phyloP scores from a whole-genome alignment of 495 filamentous ascomycete genomes.

The Penicillium canescens region DNA sequence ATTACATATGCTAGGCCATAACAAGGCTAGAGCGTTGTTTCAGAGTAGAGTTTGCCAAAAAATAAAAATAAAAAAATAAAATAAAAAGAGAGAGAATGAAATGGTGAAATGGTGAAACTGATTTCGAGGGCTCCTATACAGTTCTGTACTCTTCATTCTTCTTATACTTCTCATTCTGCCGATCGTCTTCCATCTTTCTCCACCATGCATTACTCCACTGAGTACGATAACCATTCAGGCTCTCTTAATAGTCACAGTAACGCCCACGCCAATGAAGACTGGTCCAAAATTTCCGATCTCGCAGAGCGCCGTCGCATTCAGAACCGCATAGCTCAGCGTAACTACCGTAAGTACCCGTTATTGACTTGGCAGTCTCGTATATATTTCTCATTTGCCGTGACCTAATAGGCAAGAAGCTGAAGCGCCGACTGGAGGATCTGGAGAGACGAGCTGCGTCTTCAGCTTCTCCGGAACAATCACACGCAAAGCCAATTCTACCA shows the following conservation, averaged over 20 bases:
- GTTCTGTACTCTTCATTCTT: too few relatives aligned
- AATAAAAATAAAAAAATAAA: too few relatives aligned
- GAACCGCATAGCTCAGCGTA: conserved; percentile 96
- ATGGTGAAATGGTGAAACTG: too few relatives aligned
- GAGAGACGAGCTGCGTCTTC: conserved; percentile 90
- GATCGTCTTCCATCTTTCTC: not conserved
- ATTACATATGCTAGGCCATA: too few relatives aligned
- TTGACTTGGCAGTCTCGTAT: not conserved
- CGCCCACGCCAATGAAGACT: conserved; percentile 96
- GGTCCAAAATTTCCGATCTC: conserved; percentile 98
- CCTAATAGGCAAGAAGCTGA: conserved; percentile 89
- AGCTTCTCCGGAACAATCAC: conserved; percentile 64
- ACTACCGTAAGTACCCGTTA: conserved; percentile 79
- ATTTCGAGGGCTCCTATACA: too few relatives aligned
- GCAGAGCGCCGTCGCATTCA: conserved; percentile 94
- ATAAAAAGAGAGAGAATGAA: too few relatives aligned
- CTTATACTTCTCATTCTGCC: too few relatives aligned
- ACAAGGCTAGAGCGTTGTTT: too few relatives aligned
- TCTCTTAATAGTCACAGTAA: conserved; percentile 71
- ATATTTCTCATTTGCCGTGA: not conserved
- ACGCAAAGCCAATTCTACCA: conserved; percentile 47
- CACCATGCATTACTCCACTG: conserved; percentile 37
- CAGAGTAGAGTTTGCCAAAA: too few relatives aligned
- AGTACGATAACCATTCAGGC: conserved; percentile 33
- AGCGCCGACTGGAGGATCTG: conserved; percentile 94